Percentiles rank a stretch among this genome's conserved stretches.
Conservation (phyloP, 352 stramenopile genomes). For the Phytophthora foliorum region DNA sequence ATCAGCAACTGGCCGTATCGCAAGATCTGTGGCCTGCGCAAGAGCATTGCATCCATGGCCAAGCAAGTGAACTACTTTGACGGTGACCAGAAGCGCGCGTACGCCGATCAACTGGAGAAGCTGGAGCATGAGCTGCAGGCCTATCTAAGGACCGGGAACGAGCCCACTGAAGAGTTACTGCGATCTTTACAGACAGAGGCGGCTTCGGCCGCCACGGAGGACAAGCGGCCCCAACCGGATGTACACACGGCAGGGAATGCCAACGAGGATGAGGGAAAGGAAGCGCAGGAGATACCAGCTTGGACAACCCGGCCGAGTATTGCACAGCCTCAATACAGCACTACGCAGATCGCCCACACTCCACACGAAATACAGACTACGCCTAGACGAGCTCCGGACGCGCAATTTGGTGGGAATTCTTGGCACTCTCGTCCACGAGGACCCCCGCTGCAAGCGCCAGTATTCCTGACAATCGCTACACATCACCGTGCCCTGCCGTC, state of each 20-base stretch:
- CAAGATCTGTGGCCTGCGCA: conserved; percentile 63
- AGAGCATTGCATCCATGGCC: conserved; percentile 69
- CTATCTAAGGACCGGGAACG: conserved; percentile 58
- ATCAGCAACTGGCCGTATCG: conserved; percentile 74
- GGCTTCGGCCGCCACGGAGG: not conserved
- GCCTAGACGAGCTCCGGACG: too few relatives aligned
- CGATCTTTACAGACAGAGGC: conserved; percentile 25
- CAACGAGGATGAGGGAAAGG: conserved; percentile 30
- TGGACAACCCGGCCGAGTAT: conserved; percentile 38
- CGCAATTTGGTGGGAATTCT: not conserved
- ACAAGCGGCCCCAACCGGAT: not conserved
- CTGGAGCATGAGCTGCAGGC: conserved; percentile 53
- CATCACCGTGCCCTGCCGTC: conserved; percentile 48
- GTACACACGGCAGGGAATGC: conserved; percentile 1
- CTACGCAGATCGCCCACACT: not conserved
- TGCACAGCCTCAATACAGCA: conserved; percentile 3
- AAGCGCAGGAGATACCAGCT: conserved; percentile 6
- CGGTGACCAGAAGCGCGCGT: conserved; percentile 58
- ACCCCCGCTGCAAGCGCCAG: conserved; percentile 8
- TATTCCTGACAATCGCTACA: conserved; percentile 32
- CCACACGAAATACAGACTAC: conserved; percentile 6
- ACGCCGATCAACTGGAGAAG: conserved; percentile 56
- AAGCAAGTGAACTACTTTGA: conserved; percentile 76
- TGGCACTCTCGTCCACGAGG: conserved; percentile 4
- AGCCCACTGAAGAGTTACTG: conserved; percentile 42